Base-by-base conservation (phyloP, 805 yeast genomes). In the Wickerhamiella shivajii region DNA sequence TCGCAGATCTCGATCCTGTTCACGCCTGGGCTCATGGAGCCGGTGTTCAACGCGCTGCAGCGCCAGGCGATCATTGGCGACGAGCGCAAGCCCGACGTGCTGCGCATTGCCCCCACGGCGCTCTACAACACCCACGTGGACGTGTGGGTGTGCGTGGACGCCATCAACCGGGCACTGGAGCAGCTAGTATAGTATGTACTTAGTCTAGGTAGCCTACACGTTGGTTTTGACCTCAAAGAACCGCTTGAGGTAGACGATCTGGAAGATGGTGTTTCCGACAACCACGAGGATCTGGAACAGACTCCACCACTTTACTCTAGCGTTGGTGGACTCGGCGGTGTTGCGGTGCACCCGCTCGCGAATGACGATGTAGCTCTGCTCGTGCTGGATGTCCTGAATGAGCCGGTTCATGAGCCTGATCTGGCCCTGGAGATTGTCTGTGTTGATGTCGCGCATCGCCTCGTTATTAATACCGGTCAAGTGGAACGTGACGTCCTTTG, bases 251-350 rank as follows among this genome's bases (percentile, higher is more conserved):
- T 85, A 87, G 60, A 79, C 78, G 42, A 87, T 84, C 61, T 87
- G 98, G 71, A 90, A 90, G 37, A 85, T 46, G 18, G 94, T 80
- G 63, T 84, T 90, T 41, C 67, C 69, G 12, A 77, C 77, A 29
- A 87, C 96, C 36, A 90, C 85, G 33, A 74, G 49, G 43, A 90
- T 64, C 63, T 87, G 98, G 67, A 85, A 77, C 20, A 81, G 66
- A 18, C 94, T 80, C 98, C 98, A 87, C 81, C 93, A 90, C 59
- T 87, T 87, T 44, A 87, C 97, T 50, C 98, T 74, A 36, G 90
- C 77, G 59, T 87, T 87, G 29, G 98, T 87, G 16, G 93, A 79
- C 61, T 87, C 98, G 5, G 98, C 97, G 7, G 98, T 87, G 61
- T 87, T 90, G 70, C 98, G 78, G 58, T 87, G 98, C 11, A 92